Evolutionary conservation across 2,329 filamentous ascomycete species (phyloP), one percentile per base, ranked within the genome.

Genomic region (Penicillium olsonii): DNA sequence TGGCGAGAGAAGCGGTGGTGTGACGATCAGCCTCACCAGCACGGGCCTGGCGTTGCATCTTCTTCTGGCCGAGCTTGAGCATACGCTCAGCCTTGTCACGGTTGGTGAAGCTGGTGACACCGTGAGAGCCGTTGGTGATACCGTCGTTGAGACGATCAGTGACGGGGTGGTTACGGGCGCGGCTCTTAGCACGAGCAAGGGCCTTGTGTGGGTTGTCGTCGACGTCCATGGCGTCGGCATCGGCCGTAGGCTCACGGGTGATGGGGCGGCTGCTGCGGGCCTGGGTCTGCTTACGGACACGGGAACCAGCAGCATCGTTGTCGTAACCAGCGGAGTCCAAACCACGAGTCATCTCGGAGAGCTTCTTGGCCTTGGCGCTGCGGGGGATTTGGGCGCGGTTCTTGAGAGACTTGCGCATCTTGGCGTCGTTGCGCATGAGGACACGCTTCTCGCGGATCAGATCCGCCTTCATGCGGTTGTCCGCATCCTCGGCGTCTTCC

Each of bases 21-120:
- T 97, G 92, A 69, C 95, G 85, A 80, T 99, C 94, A 54, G 87
- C 92, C 78, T 99, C 94, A 80, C 94, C 94, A 80, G 95, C 90
- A 72, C 92, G 86, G 37, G 94, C 94, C 87, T 95, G 94, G 59
- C 92, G 84, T 79, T 99, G 99, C 91, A 95, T 96, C 84, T 91
- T 92, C 82, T 92, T 91, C 85, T 99, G 95, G 65, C 86, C 82
- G 69, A 99, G 76, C 82, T 96, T 97, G 68, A 85, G 82, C 69
- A 95, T 78, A 65, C 87, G 85, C 73, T 96, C 92, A 31, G 90
- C 91, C 82, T 92, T 95, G 52, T 79, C 81, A 59, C 88, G 83
- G 42, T 82, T 77, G 45, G 69, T 73, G 57, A 84, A 82, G 67
- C 88, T 83, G 51, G 79, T 81, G 35, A 97, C 86, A 65, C 75